Conservation (phyloP, 352 stramenopile species). For the Globisporangium nagaii region DNA sequence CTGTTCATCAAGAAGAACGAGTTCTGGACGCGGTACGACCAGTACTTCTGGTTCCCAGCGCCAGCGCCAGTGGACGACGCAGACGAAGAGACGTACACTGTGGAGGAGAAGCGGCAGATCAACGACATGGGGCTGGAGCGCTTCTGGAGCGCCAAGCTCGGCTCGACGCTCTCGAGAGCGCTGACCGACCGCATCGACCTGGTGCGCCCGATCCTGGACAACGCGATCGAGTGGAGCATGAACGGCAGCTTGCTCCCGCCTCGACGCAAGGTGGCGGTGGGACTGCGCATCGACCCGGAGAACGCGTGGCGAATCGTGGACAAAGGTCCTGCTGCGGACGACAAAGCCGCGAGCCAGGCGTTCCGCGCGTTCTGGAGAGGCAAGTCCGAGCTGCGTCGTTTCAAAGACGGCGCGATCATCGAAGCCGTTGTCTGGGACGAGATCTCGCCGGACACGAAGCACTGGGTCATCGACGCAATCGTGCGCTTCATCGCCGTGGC, state of each 20-base stretch:
- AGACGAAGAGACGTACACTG: conserved; percentile 51
- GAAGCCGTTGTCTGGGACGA: conserved; percentile 89
- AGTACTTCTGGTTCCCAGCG: conserved; percentile 80
- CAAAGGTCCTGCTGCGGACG: conserved; percentile 84
- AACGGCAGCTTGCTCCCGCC: conserved; percentile 28
- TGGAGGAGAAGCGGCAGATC: conserved; percentile 63
- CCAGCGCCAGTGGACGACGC: conserved; percentile 42
- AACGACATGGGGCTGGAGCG: conserved; percentile 72
- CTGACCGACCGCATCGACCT: conserved; percentile 66
- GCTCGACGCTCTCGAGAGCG: conserved; percentile 37
- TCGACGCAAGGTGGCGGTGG: conserved; percentile 63
- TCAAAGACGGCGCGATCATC: conserved; percentile 87
- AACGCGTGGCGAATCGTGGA: conserved; percentile 83
- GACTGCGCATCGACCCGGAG: conserved; percentile 72
- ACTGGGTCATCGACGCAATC: conserved; percentile 66
- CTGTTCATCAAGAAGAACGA: conserved; percentile 80
- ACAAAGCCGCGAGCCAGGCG: conserved; percentile 48
- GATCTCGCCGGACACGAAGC: conserved; percentile 57
- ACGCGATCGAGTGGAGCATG: conserved; percentile 47
- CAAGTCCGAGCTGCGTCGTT: conserved; percentile 86
- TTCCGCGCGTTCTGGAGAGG: conserved; percentile 89
- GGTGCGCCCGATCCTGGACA: conserved; percentile 43
- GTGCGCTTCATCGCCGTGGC: conserved; percentile 68
- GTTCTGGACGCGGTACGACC: conserved; percentile 83
- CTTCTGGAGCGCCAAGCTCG: conserved; percentile 62